Percentiles rank a stretch among this genome's conserved stretches.
Evolutionary conservation across 441 rosid species (phyloP).

Genomic region (Populus tomentosa): DNA sequence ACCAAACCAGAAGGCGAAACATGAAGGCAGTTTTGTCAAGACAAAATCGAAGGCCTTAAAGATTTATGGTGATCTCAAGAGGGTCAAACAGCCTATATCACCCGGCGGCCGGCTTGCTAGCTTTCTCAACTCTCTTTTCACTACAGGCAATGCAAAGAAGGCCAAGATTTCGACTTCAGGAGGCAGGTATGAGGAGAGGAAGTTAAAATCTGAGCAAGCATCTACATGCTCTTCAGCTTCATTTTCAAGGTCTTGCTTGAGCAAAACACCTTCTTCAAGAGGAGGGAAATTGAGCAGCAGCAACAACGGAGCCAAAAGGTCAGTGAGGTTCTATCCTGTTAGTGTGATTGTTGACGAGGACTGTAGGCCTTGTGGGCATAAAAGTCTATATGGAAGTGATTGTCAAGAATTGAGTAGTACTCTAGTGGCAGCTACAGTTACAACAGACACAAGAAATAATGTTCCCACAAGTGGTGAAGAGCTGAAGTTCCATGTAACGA

Average conservation of each 20-base stretch:
- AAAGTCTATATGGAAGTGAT: conserved; percentile 26
- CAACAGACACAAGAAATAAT: not conserved
- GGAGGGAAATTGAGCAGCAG: conserved; percentile 34
- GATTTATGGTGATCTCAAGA: conserved; percentile 60
- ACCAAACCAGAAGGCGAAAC: conserved; percentile 27
- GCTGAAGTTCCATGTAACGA: conserved; percentile 35
- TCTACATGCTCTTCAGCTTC: conserved; percentile 81
- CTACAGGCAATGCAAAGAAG: conserved; percentile 48
- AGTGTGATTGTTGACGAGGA: conserved; percentile 65
- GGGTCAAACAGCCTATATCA: conserved; percentile 80
- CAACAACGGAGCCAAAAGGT: conserved; percentile 54
- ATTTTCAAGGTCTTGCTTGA: conserved; percentile 78
- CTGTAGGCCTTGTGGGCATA: conserved; percentile 53
- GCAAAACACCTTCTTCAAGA: conserved; percentile 54
- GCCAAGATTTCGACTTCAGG: conserved; percentile 35
- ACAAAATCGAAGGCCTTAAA: conserved; percentile 58
- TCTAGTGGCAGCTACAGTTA: not conserved
- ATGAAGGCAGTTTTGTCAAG: conserved; percentile 38
- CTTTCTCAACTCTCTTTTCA: conserved; percentile 76
- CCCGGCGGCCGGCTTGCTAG: conserved; percentile 73
- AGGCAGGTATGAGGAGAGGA: conserved; percentile 30
- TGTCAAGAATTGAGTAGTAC: conserved; percentile 1
- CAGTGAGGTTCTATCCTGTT: conserved; percentile 70
- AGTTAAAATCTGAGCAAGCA: conserved; percentile 38
- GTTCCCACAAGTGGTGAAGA: conserved; percentile 21